A percentile compares a stretch with the other conserved stretches of the same genome.
These are phyloP conservation scores for Xylaria polymorpha DNA, from an alignment of 2,329 filamentous ascomycete genomes.

Conservation along the genomic window DNA sequence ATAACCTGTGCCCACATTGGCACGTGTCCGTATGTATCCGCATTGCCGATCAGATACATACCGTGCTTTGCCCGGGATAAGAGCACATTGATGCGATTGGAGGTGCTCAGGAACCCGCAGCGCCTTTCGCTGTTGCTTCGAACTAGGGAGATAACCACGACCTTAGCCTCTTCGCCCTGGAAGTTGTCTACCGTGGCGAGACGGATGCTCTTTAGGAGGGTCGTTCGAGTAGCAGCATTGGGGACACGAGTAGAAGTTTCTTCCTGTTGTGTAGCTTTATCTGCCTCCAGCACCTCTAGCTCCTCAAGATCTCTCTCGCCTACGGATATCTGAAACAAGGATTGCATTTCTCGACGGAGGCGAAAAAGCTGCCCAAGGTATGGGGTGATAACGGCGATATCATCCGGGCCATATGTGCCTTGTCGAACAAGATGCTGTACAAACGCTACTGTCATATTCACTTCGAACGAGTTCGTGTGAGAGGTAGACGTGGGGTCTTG, in stretches of 20 bases:
- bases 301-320: constrained; percentile 71
- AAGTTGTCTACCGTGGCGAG: constrained; percentile 80
- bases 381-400: constrained; percentile 78
- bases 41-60: constrained; percentile 77
- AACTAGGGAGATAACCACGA: constrained; percentile 77
- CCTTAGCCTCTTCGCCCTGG: constrained; percentile 79
- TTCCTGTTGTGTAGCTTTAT: constrained; percentile 44
- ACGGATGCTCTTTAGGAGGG: constrained; percentile 61
- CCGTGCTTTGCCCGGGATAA: constrained; percentile 75
- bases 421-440: constrained; percentile 75
- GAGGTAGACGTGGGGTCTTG: constrained; percentile 57
- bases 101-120: constrained; percentile 73
- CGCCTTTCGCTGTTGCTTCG: constrained; percentile 71
- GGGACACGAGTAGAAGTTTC: constrained; percentile 19
- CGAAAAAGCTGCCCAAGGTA: constrained; percentile 69
- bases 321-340: constrained; percentile 69
- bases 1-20: constrained; percentile 73
- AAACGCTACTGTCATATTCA: constrained; percentile 70
- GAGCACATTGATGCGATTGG: constrained; percentile 77
- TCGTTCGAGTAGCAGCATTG: constrained; percentile 52
- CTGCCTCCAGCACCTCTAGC: constrained; percentile 56
- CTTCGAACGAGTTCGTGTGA: constrained; percentile 68
- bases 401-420: constrained; percentile 66
- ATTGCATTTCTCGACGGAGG: constrained; percentile 59
- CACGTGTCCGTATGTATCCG: constrained; percentile 65